Conservation (phyloP, 176 grass and related monocot genomes). For the Hordeum marinum region DNA sequence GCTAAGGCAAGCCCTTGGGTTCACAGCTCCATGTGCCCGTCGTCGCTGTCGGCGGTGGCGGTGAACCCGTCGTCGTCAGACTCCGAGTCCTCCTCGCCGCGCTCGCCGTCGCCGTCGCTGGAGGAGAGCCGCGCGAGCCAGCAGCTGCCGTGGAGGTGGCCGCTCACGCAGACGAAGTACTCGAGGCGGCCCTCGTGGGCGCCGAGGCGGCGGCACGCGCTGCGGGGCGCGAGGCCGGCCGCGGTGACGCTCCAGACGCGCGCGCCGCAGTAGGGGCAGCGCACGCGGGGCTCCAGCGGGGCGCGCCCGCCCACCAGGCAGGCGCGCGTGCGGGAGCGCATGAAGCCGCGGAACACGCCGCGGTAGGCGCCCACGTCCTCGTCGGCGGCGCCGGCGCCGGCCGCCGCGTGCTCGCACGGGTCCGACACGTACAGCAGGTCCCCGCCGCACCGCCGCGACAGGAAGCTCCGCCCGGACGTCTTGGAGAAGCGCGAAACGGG, state of each 20-base stretch:
- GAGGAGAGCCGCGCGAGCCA: conserved; percentile 63
- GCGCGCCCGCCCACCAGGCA: conserved; percentile 45
- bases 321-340: conserved; percentile 59
- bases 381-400: conserved; percentile 23
- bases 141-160: conserved; percentile 79
- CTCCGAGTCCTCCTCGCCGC: background rate
- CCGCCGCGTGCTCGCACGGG: conserved; percentile 62
- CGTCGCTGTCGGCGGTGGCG: background rate
- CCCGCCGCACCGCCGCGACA: conserved; percentile 48
- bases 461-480: conserved; percentile 65
- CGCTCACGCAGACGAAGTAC: conserved; percentile 89
- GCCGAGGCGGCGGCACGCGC: conserved; percentile 55
- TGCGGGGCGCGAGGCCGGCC: conserved; percentile 48
- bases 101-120: background rate
- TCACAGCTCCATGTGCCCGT: conserved; percentile 12
- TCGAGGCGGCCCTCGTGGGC: conserved; percentile 43
- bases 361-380: conserved; percentile 60
- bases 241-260: conserved; percentile 82
- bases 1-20: background rate
- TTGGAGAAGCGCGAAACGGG: conserved; percentile 67
- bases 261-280: conserved; percentile 78
- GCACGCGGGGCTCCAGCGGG: conserved; percentile 43
- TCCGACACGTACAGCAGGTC: conserved; percentile 82
- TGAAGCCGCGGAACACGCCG: conserved; percentile 75
- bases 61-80: background rate